Base-by-base conservation (phyloP, 495 filamentous ascomycete species). In the Sphaerosporella brunnea region DNA sequence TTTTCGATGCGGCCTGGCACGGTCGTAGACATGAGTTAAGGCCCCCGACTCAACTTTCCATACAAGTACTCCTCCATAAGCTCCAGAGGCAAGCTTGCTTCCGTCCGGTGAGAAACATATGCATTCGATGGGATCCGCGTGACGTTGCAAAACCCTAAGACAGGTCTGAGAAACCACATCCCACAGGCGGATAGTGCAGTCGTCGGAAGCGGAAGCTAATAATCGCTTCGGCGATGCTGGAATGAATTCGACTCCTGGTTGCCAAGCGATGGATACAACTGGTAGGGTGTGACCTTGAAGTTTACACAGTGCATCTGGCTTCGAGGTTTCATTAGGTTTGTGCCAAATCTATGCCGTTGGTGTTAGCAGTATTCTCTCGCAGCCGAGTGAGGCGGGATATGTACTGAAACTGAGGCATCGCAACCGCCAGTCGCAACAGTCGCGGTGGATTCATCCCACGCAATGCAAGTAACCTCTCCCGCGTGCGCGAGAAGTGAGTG, bases 91-190 rank as follows among this genome's bases (percentile, higher is more conserved):
- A 43, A 59, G 28, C 36, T 50, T 51, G 15, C 21, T 48, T 2
- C 56, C 56, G 10, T 58, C 56, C 0, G 56, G 52, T n/a, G 56
- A 59, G 49, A 59, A 59, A 26, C 46, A 54, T 35, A 59, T 59
- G n/a, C 51, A 36, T 32, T 59, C 56, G 16, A 59, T 51, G 0
- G 56, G 56, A 30, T 59, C 56, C 15, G 37, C 20, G 26, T 59
- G 56, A 10, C 42, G 42, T 36, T 39, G 43, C 21, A 59, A 23
- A 21, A 55, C 47, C 26, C 58, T 51, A 9, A 59, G 26, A 9
- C 48, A 49, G 11, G 21, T 47, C 36, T 37, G 35, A 4, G 55
- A 55, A 16, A 47, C 11, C 1, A 53, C 53, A 5, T 59, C 56
- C 56, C 56, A 59, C 19, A 59, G 36, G 3, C 56, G 56, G 23